Evolutionary conservation across 176 grass and related monocot genomes (phyloP).

Genomic region (Dendrocalamus sinicus): DNA sequence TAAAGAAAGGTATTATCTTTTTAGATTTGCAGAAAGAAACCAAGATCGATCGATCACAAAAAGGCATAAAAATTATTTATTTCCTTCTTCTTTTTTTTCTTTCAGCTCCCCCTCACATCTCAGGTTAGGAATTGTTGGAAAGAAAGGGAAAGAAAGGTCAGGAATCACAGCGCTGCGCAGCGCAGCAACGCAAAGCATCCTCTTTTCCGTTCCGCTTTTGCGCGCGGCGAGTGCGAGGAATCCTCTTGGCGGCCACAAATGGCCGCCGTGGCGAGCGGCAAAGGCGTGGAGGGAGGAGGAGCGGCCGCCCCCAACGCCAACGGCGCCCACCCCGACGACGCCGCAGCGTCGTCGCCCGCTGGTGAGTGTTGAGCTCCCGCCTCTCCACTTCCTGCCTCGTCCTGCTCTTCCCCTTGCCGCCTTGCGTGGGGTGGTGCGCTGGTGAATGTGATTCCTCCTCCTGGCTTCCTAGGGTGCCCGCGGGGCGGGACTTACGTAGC

Average conservation of each 20-base stretch:
- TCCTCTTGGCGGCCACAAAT: constrained; percentile 19
- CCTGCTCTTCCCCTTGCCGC: neutral
- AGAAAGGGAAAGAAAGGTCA: neutral
- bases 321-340: neutral
- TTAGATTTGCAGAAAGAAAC: too few relatives aligned
- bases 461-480: neutral
- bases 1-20: too few relatives aligned
- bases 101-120: neutral
- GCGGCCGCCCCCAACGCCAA: neutral
- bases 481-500: neutral
- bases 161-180: too few relatives aligned
- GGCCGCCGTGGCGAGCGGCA: constrained; percentile 26
- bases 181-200: neutral
- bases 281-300: neutral
- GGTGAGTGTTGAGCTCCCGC: constrained; percentile 39
- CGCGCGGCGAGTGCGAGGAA: neutral
- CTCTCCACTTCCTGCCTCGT: too few relatives aligned
- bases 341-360: neutral
- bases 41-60: too few relatives aligned
- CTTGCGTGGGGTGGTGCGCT: too few relatives aligned
- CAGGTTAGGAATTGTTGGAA: neutral
- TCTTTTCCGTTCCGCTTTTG: neutral
- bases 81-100: neutral
- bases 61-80: too few relatives aligned
- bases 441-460: too few relatives aligned